Base-by-base conservation (phyloP, 2,329 filamentous ascomycete species). In the Fusarium sp. region DNA sequence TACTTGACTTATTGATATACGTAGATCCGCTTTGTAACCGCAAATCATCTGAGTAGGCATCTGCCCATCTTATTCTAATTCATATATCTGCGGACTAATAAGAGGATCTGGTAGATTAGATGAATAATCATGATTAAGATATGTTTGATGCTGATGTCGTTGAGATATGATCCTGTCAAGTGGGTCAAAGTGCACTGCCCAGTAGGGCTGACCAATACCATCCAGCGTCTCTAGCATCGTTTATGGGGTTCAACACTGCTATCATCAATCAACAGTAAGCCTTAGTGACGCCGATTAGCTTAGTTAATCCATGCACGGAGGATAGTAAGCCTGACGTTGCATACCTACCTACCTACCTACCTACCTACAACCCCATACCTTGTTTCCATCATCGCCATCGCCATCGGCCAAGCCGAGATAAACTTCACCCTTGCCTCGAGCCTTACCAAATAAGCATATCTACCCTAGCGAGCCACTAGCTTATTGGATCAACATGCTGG, bases 331-430 rank as follows among this genome's bases (percentile, higher is more conserved):
- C 34, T 47, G 33, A 51, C 41, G 44, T 28, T 44, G 16, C 26
- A 41, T 20, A 44, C 13, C 31, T 40, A 20, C 20, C 20, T 20
- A 20, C 20, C 20, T 20, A 44, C 13, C 31, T 20, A 44, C 13
- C 31, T 20, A 44, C 13, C 31, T 23, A 6, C 23, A 23, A 23
- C 23, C 23, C 23, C 23, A 23, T 23, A 30, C 42, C 34, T 26
- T 56, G 28, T 26, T 44, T 56, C 41, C 28, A 45, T 40, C 23
- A 23, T 23, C 23, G 5, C 5, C 23, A 36, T 40, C 34, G 34
- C 23, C 38, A 63, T 18, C 40, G 40, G 62, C 31, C 40, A 59
- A 65, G 37, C 60, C 60, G 62, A 65, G 59, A 58, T 51, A 46
- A 38, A 57, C 53, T 46, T 38, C 26, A 15, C 13, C 53, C 31